phyloP scores from a whole-genome alignment of 176 grass and related monocot species.

The Oryza glumipatula region DNA sequence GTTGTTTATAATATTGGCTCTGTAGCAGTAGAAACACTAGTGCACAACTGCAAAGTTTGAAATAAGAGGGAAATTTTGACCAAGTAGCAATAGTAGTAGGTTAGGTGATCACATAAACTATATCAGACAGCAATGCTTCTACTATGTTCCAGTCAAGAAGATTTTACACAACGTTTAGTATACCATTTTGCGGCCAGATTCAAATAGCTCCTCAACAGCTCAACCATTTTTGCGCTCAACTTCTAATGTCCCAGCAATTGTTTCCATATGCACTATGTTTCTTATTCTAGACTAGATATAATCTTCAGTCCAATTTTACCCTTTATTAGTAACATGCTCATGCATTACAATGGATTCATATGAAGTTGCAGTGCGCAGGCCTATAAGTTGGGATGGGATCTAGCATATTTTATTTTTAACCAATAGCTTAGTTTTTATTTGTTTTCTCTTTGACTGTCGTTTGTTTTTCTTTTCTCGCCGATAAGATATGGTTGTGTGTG shows the following conservation, averaged over 20 bases:
- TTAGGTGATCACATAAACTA: background rate
- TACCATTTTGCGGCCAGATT: background rate
- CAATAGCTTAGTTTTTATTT: too few species aligned
- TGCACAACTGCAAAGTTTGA: slow-evolving; percentile 20
- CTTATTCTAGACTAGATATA: background rate
- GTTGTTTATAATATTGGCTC: slow-evolving; percentile 33
- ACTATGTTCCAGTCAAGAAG: slow-evolving; percentile 11
- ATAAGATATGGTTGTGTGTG: too few species aligned
- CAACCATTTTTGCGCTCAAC: background rate
- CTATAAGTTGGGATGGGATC: too few species aligned
- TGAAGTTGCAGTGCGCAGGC: too few species aligned
- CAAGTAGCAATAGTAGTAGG: background rate
- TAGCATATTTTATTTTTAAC: too few species aligned
- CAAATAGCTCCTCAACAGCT: background rate
- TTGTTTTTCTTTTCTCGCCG: too few species aligned
- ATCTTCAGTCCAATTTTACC: background rate
- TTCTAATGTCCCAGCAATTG: background rate
- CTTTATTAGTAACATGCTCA: background rate
- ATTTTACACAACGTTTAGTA: background rate
- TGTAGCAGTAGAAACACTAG: background rate
- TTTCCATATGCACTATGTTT: background rate
- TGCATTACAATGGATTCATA: too few species aligned
- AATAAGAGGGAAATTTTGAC: slow-evolving; percentile 24
- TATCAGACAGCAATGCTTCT: background rate
- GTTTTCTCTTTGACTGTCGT: too few species aligned